A percentile compares a stretch with the other conserved stretches of the same genome.
Conservation (phyloP, 345 rosid species). For the Rubroshorea leprosula region DNA sequence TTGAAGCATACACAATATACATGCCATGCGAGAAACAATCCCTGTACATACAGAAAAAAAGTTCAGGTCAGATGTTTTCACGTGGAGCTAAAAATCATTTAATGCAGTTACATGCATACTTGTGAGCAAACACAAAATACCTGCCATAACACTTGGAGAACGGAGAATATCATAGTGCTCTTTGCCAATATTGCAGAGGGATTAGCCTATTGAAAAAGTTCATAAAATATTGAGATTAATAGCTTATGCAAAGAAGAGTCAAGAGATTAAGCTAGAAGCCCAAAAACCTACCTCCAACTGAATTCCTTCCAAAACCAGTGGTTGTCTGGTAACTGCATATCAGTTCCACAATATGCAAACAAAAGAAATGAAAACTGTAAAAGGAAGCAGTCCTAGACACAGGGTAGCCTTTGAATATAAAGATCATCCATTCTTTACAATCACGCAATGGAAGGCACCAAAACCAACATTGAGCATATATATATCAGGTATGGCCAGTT, state of each 20-base stretch:
- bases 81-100: not conserved
- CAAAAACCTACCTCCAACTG: slow-evolving; percentile 26
- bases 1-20: slow-evolving; percentile 54
- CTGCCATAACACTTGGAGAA: slow-evolving; percentile 67
- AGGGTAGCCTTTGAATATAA: not conserved
- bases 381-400: not conserved
- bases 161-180: slow-evolving; percentile 44
- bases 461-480: not conserved
- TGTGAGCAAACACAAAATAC: slow-evolving; percentile 17
- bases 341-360: not conserved
- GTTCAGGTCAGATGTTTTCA: not conserved
- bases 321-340: slow-evolving; percentile 25
- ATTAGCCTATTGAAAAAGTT: slow-evolving; percentile 24
- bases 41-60: slow-evolving; percentile 22
- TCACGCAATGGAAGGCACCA: not conserved
- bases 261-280: not conserved
- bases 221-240: not conserved
- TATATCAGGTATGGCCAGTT: not conserved
- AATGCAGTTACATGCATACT: not conserved
- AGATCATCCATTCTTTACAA: not conserved
- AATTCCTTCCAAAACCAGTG: slow-evolving; percentile 12
- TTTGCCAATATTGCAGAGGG: slow-evolving; percentile 24
- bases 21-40: slow-evolving; percentile 48
- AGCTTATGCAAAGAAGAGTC: not conserved
- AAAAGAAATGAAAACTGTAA: not conserved